Conservation (phyloP, 2,329 filamentous ascomycete species). For the Fusarium coffeatum region DNA sequence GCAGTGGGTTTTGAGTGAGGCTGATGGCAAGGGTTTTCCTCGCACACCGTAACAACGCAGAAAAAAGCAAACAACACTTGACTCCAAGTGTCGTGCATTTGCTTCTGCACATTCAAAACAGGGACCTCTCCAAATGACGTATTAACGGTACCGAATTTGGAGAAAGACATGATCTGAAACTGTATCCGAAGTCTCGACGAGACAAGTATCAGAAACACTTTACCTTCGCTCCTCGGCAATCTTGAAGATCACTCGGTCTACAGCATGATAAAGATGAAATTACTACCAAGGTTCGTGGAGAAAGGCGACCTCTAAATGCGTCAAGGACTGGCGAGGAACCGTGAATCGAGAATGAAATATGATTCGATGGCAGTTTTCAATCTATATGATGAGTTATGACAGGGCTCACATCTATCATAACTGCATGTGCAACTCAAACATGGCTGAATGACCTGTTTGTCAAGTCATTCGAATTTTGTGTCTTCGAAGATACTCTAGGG, state of each 20-base stretch:
- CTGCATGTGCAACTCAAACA: not conserved
- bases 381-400: not conserved
- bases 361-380: not conserved
- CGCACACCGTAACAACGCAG: not conserved
- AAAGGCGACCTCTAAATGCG: not conserved
- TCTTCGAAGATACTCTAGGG: not conserved
- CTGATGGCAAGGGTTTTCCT: not conserved
- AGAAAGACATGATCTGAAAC: constrained; percentile 8
- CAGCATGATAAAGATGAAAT: not conserved
- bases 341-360: not conserved
- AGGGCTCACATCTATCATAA: not conserved
- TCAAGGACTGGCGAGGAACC: not conserved
- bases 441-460: not conserved
- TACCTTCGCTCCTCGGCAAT: constrained; percentile 14
- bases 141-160: not conserved
- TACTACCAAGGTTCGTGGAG: not conserved
- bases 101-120: constrained; percentile 13
- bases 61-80: constrained; percentile 18
- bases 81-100: constrained; percentile 12
- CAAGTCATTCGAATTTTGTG: not conserved
- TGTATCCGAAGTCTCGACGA: constrained; percentile 5
- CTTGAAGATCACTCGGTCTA: not conserved
- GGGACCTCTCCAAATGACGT: constrained; percentile 21
- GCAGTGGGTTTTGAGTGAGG: not conserved
- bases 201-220: constrained; percentile 6